Evolutionary conservation across 2,329 filamentous ascomycete genomes (phyloP), one percentile per base, ranked within the genome.

Genomic region (Aplosporella prunicola): DNA sequence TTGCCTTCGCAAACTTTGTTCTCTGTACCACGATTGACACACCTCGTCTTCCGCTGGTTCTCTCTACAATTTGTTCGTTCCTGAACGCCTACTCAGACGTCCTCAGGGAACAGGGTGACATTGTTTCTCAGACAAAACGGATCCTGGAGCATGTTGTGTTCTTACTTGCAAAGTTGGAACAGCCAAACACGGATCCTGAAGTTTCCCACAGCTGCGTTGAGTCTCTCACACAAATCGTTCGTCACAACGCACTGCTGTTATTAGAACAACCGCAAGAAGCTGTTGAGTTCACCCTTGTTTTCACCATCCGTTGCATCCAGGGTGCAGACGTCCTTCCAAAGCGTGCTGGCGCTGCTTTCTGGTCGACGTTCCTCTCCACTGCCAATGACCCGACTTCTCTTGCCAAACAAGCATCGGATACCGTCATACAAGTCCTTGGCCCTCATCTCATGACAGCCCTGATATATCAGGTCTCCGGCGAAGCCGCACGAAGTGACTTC

Each of bases 271-370:
- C 75, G 4, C 56, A 68, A 9, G 67, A 71, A 1, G 66, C 70
- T 9, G 66, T 81, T 1, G 76, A 81, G 41, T 75, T 70, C 47
- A 71, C 86, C 43, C 81, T 93, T 49, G 61, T 78, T 36, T 88
- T 89, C 50, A 73, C 78, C 0, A 63, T 91, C 9, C 72, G 75
- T 47, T 77, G 83, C 6, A 62, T 93, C 5, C 71, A 78, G 28
- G 80, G 79, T 9, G 75, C 70, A 20, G 84, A 91, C 42, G 77
- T 81, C 1, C 63, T 93, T 8, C 81, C 83, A 0, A 93, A 91
- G 59, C 72, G 72, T 20, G 74, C 81, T 3, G 74, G 84, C 2
- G 74, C 78, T 7, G 76, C 81, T 18, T 83, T 93, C 44, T 91
- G 85, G 82, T 27, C 32, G 5, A 27, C 32, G 2, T 29, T 40